These are phyloP conservation scores for Lactifluus piperatus DNA, from an alignment of 768 basidiomycete species.

Conservation along the genomic window DNA sequence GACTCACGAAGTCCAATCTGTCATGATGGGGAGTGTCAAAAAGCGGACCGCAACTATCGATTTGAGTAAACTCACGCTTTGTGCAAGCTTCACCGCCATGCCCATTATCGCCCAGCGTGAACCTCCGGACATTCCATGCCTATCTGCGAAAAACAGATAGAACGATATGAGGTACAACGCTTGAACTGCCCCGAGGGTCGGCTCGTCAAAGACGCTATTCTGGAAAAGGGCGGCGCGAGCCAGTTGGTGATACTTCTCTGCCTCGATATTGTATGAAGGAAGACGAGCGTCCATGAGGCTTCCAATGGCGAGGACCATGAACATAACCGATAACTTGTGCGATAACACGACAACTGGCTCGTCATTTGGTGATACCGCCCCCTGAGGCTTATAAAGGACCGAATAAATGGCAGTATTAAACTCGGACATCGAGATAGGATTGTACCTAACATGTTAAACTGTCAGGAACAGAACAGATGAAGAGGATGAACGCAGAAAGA, in stretches of 20 bases:
- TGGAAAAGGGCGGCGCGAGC: constrained; percentile 50
- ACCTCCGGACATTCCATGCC: constrained; percentile 31
- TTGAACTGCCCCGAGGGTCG: constrained; percentile 54
- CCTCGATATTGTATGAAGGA: constrained; percentile 43
- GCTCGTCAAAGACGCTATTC: constrained; percentile 56
- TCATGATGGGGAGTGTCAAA: constrained; percentile 9
- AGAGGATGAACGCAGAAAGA: constrained; percentile 38
- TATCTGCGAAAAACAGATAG: constrained; percentile 36
- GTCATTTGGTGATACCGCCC: constrained; percentile 34
- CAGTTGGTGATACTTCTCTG: constrained; percentile 52
- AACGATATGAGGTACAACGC: constrained; percentile 52
- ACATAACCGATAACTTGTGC: constrained; percentile 51
- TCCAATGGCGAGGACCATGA: constrained; percentile 55
- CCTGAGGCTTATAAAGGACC: constrained; percentile 41
- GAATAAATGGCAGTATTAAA: constrained; percentile 43
- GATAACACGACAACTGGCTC: constrained; percentile 35
- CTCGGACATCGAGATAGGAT: constrained; percentile 48
- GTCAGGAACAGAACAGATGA: constrained; percentile 27
- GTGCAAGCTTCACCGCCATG: constrained; percentile 60
- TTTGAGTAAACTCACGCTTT: constrained; percentile 40
- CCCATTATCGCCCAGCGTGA: constrained; percentile 67
- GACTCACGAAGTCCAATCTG: constrained; percentile 65
- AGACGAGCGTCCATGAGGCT: constrained; percentile 50
- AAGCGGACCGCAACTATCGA: constrained; percentile 13
- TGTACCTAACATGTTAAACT: constrained; percentile 40